These are phyloP conservation scores for Echria macrotheca DNA, from an alignment of 495 filamentous ascomycete genomes.

Conservation along the genomic window DNA sequence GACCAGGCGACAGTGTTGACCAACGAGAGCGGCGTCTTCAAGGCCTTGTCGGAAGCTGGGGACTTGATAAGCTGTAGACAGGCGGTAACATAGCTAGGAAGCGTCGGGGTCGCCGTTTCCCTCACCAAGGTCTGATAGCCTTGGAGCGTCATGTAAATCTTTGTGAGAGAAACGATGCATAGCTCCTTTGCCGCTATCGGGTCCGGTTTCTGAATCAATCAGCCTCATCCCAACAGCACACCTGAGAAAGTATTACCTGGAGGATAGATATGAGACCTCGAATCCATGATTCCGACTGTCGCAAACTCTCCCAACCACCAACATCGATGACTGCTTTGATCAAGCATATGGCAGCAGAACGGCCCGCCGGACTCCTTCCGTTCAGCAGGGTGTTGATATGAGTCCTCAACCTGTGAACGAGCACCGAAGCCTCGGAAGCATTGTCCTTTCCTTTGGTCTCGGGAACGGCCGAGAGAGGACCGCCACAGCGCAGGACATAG, in stretches of 20 bases:
- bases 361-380: conserved; percentile 62
- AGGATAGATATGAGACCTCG: conserved; percentile 64
- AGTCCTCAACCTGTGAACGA: conserved; percentile 74
- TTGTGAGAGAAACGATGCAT: conserved; percentile 66
- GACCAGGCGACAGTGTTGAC: conserved; percentile 53
- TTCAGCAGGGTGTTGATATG: conserved; percentile 69
- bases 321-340: conserved; percentile 76
- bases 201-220: conserved; percentile 68
- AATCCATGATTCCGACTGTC: conserved; percentile 65
- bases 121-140: conserved; percentile 75
- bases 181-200: conserved; percentile 66
- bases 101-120: conserved; percentile 78
- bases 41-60: conserved; percentile 35
- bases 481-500: conserved; percentile 56
- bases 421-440: conserved; percentile 53
- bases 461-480: conserved; percentile 48
- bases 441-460: conserved; percentile 46
- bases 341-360: conserved; percentile 70
- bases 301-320: conserved; percentile 73
- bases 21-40: conserved; percentile 37
- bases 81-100: conserved; percentile 66
- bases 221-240: no score
- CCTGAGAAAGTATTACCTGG: no score
- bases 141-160: conserved; percentile 76
- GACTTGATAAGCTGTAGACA: conserved; percentile 63